Conservation (phyloP, 225 moss, liverwort and hornwort genomes). For the Lunularia cruciata region DNA sequence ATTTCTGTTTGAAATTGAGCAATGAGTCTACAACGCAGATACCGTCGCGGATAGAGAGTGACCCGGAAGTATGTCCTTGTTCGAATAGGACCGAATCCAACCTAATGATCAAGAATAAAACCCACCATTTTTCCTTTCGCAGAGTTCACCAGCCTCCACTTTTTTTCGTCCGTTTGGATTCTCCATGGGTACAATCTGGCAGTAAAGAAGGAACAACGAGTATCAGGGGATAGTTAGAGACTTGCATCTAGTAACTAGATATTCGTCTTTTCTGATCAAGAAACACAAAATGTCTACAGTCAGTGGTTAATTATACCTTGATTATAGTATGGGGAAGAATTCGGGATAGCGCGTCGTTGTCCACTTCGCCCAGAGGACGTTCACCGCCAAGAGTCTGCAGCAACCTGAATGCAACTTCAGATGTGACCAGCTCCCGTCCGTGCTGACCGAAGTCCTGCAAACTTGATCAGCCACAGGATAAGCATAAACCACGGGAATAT, state of each 20-base stretch:
- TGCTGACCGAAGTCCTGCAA: constrained; percentile 79
- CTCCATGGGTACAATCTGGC: constrained; percentile 76
- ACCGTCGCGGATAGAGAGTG: too few relatives aligned
- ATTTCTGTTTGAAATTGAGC: too few relatives aligned
- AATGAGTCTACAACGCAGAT: too few relatives aligned
- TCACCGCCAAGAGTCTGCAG: constrained; percentile 73
- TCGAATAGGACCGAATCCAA: background rate
- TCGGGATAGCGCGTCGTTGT: constrained; percentile 29
- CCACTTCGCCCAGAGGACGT: constrained; percentile 38
- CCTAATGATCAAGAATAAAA: background rate
- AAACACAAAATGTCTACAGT: background rate
- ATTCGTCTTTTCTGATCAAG: background rate
- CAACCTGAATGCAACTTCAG: constrained; percentile 73
- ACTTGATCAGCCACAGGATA: constrained; percentile 25
- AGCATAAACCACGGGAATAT: constrained; percentile 14
- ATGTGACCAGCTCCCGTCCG: constrained; percentile 78
- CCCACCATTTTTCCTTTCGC: constrained; percentile 91
- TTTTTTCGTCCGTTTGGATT: constrained; percentile 77
- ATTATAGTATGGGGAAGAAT: constrained; percentile 62
- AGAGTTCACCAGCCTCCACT: constrained; percentile 84
- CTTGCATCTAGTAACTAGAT: background rate
- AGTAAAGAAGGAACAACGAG: too few relatives aligned
- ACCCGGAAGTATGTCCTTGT: too few relatives aligned
- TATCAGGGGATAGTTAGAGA: background rate
- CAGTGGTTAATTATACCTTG: constrained; percentile 42